Base-by-base conservation (phyloP, 179 eudicot genomes). In the Actinidia arguta region DNA sequence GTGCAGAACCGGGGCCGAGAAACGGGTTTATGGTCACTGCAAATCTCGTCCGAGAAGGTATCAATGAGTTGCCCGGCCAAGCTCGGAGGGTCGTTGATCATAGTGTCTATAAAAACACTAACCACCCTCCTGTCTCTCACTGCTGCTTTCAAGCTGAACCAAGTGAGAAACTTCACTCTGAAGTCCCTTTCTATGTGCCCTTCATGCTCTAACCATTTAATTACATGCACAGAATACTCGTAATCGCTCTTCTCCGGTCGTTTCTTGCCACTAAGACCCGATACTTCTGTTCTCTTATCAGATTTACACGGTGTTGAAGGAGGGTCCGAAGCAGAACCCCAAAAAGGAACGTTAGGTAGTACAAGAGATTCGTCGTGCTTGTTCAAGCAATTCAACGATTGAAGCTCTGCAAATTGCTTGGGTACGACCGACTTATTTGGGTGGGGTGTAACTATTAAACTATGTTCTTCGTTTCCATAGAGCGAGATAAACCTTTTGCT, bases 141-240 rank as follows among this genome's bases (percentile, higher is more conserved):
- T 3, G 89, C 89, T 3, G 97, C 93, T 80, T 91, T 90, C 87
- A 93, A 89, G 85, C 97, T 92, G 85, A 85, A 93, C 95, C 97
- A 93, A 36, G 95, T 90, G 20, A 93, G 89, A 73, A 93, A 89
- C 86, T 90, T 92, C 81, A 90, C 92, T 52, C 93, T 85, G 82
- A 93, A 93, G 66, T 88, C 88, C 58, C 70, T 72, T 10, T 82
- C 88, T n/a, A 93, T 22, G 86, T 88, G 85, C 36, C 92, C 92
- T 18, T 89, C 87, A 20, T 78, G 78, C 74, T 93, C 95, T 83
- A 93, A 82, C 78, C 83, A 68, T 83, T 89, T 90, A 55, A 93
- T 75, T 63, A 90, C 87, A 78, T 82, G 82, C 47, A 93, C 97
- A 62, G 89, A 89, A 9, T 84, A 85, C 82, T 93, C 97, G 18